A percentile compares a stretch with the other conserved stretches of the same genome.
phyloP scores from a whole-genome alignment of 305 asterid genomes.

The Coffea humblotiana region DNA sequence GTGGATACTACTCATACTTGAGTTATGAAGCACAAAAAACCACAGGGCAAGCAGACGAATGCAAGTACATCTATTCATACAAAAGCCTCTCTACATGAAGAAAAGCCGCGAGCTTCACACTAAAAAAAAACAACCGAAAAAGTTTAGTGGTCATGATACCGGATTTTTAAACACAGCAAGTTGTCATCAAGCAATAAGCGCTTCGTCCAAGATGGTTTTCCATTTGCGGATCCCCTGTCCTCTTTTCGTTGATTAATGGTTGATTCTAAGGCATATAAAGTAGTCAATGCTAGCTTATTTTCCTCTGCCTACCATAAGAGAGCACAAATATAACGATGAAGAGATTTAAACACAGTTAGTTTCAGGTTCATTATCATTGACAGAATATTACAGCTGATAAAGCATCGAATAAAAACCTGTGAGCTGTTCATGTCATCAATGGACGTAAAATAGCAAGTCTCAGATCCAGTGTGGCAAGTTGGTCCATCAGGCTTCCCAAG shows the following conservation, averaged over 20 bases:
- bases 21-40: not conserved
- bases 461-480: conserved; percentile 86
- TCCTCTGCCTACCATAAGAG: conserved; percentile 44
- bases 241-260: conserved; percentile 63
- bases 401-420: conserved; percentile 33
- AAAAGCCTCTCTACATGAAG: not conserved
- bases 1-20: not conserved
- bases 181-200: conserved; percentile 60
- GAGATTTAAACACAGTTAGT: not conserved
- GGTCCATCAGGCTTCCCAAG: conserved; percentile 94
- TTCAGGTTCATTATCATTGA: not conserved
- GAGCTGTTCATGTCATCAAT: conserved; percentile 38
- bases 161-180: conserved; percentile 72
- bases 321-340: not conserved
- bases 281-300: conserved; percentile 55
- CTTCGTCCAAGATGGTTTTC: conserved; percentile 88
- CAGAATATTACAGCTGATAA: not conserved
- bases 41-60: not conserved
- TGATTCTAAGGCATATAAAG: conserved; percentile 67
- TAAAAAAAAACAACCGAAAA: not conserved
- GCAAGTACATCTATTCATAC: not conserved
- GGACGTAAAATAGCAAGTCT: conserved; percentile 82
- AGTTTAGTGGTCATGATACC: conserved; percentile 35
- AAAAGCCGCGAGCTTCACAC: not conserved
- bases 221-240: conserved; percentile 41